A percentile compares a stretch with the other conserved stretches of the same genome.
phyloP scores from a whole-genome alignment of 2,329 filamentous ascomycete species.

The Annulohypoxylon truncatum region DNA sequence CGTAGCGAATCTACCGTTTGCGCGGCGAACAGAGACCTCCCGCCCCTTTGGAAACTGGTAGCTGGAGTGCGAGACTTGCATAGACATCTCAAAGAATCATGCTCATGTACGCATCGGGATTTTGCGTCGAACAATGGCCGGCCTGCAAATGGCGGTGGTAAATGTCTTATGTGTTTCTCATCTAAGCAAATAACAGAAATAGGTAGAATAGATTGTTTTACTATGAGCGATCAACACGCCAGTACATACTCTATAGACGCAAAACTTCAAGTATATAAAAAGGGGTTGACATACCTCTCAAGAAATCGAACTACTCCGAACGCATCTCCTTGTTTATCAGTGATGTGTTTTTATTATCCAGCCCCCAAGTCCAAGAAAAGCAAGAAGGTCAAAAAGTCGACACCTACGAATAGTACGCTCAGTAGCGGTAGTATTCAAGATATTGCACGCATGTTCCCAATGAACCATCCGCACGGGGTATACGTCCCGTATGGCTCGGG shows the following conservation, averaged over 20 bases:
- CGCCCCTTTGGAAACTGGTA: neutral
- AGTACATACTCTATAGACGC: neutral
- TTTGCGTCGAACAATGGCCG: slow-evolving; percentile 30
- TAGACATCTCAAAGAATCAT: slow-evolving; percentile 15
- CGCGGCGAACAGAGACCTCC: neutral
- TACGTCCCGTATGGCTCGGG: slow-evolving; percentile 22
- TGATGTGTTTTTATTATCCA: slow-evolving; percentile 40
- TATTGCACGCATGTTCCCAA: neutral
- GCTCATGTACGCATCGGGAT: slow-evolving; percentile 3
- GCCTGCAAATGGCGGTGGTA: slow-evolving; percentile 22
- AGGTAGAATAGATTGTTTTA: slow-evolving; percentile 10
- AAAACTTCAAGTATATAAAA: slow-evolving; percentile 8
- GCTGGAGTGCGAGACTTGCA: slow-evolving; percentile 19
- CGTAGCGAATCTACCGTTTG: neutral
- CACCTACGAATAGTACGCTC: slow-evolving; percentile 5
- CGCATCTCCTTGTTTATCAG: slow-evolving; percentile 5
- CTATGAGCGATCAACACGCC: neutral
- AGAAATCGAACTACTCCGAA: neutral
- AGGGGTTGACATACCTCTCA: neutral
- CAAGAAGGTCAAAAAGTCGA: slow-evolving; percentile 23
- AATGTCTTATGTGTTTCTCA: slow-evolving; percentile 18
- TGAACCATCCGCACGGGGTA: slow-evolving; percentile 5
- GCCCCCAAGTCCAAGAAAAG: slow-evolving; percentile 23
- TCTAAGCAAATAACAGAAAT: slow-evolving; percentile 21
- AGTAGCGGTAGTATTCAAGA: slow-evolving; percentile 8